These are phyloP conservation scores for Dinochytrium kinnereticum DNA, from an alignment of 371 early-diverging fungal genomes.

Conservation along the genomic window DNA sequence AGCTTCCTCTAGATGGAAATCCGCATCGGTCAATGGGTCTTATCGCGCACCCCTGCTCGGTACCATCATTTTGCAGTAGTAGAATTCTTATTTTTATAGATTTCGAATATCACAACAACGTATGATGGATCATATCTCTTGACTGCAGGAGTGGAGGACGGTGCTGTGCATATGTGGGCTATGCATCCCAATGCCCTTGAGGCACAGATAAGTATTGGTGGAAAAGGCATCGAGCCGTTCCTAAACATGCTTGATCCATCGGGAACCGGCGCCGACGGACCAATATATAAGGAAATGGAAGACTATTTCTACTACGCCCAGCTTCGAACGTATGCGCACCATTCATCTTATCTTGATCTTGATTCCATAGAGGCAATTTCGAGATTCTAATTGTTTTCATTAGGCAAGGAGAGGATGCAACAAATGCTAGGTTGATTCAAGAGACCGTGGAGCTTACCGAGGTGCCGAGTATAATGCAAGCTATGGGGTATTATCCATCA, in stretches of 20 bases:
- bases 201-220: slow-evolving; percentile 45
- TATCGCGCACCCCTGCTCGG: slow-evolving; percentile 57
- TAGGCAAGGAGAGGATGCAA: slow-evolving; percentile 57
- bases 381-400: too few species aligned
- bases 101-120: slow-evolving; percentile 39
- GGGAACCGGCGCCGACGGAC: slow-evolving; percentile 28
- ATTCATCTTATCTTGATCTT: not conserved
- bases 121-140: slow-evolving; percentile 48
- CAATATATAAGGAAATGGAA: slow-evolving; percentile 57
- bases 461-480: slow-evolving; percentile 57
- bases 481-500: slow-evolving; percentile 58
- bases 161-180: slow-evolving; percentile 55
- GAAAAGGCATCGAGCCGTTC: slow-evolving; percentile 53
- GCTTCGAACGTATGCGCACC: slow-evolving; percentile 51
- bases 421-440: slow-evolving; percentile 39
- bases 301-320: slow-evolving; percentile 65
- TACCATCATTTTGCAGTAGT: slow-evolving; percentile 12
- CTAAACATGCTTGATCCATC: slow-evolving; percentile 52
- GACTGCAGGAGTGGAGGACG: slow-evolving; percentile 51
- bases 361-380: too few species aligned
- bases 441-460: slow-evolving; percentile 42
- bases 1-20: slow-evolving; percentile 61
- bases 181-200: slow-evolving; percentile 47
- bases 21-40: slow-evolving; percentile 54
- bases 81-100: slow-evolving; percentile 19